Evolutionary conservation across 495 filamentous ascomycete genomes (phyloP), one percentile per base, ranked within the genome.

Genomic region (Annulohypoxylon bovei): DNA sequence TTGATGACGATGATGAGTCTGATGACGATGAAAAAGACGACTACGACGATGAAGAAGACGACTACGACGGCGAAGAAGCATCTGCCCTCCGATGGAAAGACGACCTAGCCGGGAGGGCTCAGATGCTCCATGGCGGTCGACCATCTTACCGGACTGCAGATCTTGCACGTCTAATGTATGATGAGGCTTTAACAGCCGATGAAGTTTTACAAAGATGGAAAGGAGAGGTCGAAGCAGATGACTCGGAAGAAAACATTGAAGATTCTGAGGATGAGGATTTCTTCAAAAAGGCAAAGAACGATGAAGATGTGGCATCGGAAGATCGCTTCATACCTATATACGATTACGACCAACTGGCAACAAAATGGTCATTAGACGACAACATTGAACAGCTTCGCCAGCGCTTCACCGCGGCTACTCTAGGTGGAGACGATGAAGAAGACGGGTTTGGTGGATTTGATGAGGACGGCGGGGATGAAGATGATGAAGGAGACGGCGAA

Each of bases 401-500:
- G 39, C 87, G 90, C 16, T 98, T 99, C 71, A 87, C 91, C 46
- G 91, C 88, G 16, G 86, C 87, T 6, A 89, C 88, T 71, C 73
- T 93, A 47, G 83, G 82, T 14, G 84, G 78, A 14, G 85, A 81
- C 76, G 76, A 80, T 4, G 81, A 78, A 20, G 79, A 75, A 4
- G 83, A 85, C 7, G 85, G 83, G 18, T 75, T 79, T 47, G 72
- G 71, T 20, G 82, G 75, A 14, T 75, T 77, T 20, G 86, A 88
- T 55, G 81, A 78, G 0, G 76, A 74, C 11, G 79, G 74, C 6
- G 79, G 94, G 1, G 93, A 94, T 70, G 92, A 91, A 42, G 92
- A 87, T 2, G 95, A 93, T 68, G 91, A 97, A 78, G 95, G 93
- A 7, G 94, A 97, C 72, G 95, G 93, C 52, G 93, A 86, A 5